Conservation (phyloP, 1,139 yeast genomes). For the Yamadazyma atlantica region DNA sequence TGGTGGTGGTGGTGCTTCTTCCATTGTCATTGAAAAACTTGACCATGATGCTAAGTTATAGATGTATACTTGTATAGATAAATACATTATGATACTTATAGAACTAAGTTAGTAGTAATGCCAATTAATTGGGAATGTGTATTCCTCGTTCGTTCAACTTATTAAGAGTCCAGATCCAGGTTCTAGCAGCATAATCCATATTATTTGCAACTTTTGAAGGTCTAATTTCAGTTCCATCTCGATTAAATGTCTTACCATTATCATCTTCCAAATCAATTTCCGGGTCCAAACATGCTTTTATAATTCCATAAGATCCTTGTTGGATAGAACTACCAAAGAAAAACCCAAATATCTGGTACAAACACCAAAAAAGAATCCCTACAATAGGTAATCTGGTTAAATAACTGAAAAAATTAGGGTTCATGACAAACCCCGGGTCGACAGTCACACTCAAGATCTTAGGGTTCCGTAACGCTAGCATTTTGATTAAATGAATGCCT, state of each 20-base stretch:
- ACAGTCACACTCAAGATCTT: constrained; percentile 63
- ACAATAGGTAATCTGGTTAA: constrained; percentile 78
- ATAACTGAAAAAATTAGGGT: constrained; percentile 69
- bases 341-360: constrained; percentile 65
- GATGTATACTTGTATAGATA: too few relatives aligned
- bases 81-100: too few relatives aligned
- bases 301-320: constrained; percentile 67
- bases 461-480: constrained; percentile 67
- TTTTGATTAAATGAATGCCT: constrained; percentile 71
- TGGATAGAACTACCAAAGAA: constrained; percentile 71
- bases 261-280: constrained; percentile 50
- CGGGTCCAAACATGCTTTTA: constrained; percentile 63
- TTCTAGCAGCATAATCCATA: constrained; percentile 61
- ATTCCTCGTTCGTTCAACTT: constrained; percentile 54
- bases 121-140: constrained; percentile 16
- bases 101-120: not conserved
- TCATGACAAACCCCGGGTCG: constrained; percentile 86
- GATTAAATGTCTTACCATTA: constrained; percentile 67
- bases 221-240: constrained; percentile 54
- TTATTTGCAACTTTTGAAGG: constrained; percentile 63
- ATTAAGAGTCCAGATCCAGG: constrained; percentile 83
- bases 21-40: constrained; percentile 29
- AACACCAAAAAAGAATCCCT: constrained; percentile 69
- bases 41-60: constrained; percentile 29
- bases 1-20: constrained; percentile 98